Evolutionary conservation across 2,329 filamentous ascomycete genomes (phyloP).

Genomic region (Zopfia rhizophila): DNA sequence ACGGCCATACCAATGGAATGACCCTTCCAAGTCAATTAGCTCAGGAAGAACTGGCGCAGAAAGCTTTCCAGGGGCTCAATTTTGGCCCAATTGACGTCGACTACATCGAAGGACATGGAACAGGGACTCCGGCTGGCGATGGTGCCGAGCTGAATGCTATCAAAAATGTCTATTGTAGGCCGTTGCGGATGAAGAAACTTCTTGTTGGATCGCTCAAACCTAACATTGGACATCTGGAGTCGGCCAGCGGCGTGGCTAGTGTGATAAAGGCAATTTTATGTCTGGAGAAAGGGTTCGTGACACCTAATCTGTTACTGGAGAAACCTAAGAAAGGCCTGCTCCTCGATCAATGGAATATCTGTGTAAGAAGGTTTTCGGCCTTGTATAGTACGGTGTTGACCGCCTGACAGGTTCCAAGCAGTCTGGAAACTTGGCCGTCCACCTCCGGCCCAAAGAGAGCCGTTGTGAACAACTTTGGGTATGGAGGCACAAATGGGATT

Average conservation of each 20-base stretch:
- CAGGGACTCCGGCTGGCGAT: conserved; percentile 63
- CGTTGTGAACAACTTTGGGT: too few relatives aligned
- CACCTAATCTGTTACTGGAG: conserved; percentile 26
- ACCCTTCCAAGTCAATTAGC: conserved; percentile 54
- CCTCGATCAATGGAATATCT: too few relatives aligned
- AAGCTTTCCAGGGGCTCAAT: conserved; percentile 47
- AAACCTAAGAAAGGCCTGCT: too few relatives aligned
- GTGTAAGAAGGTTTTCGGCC: too few relatives aligned
- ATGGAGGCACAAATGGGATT: conserved; percentile 1
- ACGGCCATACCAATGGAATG: conserved; percentile 22
- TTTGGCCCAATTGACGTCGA: conserved; percentile 30
- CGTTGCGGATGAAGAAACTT: conserved; percentile 1
- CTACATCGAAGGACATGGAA: conserved; percentile 48
- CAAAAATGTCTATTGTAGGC: conserved; percentile 1
- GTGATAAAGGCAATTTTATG: conserved; percentile 48
- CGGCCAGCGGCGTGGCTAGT: conserved; percentile 43
- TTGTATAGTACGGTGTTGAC: too few relatives aligned
- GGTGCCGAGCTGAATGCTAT: conserved; percentile 17
- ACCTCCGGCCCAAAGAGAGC: too few relatives aligned
- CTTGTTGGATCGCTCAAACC: conserved; percentile 31
- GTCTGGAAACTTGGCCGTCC: too few relatives aligned
- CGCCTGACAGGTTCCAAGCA: too few relatives aligned
- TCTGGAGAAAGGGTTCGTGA: conserved; percentile 45
- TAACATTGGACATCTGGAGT: conserved; percentile 53
- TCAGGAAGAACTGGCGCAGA: conserved; percentile 34